phyloP scores from a whole-genome alignment of 1,139 yeast genomes.

The Debaryomyces sp. region DNA sequence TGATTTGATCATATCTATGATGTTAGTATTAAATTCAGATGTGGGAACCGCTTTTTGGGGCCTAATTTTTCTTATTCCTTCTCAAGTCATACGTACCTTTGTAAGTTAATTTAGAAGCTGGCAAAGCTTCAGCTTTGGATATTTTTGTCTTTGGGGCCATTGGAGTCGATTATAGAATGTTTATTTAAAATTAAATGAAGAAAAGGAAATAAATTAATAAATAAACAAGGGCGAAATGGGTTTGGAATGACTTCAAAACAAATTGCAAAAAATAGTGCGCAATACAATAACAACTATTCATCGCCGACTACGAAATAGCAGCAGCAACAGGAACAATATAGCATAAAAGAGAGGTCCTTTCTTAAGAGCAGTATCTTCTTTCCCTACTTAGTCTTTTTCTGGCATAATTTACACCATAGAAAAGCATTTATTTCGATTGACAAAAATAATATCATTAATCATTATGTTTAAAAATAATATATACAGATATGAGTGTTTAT shows the following conservation, averaged over 20 bases:
- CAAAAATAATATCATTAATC: constrained; percentile 4
- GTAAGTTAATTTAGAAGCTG: constrained; percentile 47
- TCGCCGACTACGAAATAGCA: not conserved
- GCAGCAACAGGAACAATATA: not conserved
- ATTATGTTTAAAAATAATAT: constrained; percentile 1
- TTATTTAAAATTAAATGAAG: constrained; percentile 4
- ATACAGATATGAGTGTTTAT: not conserved
- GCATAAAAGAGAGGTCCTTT: not conserved
- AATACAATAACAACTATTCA: not conserved
- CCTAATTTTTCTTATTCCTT: not conserved
- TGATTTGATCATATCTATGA: constrained; percentile 70
- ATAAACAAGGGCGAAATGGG: constrained; percentile 12
- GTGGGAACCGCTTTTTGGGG: not conserved
- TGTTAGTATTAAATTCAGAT: constrained; percentile 17
- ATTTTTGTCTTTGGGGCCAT: constrained; percentile 32
- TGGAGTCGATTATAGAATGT: constrained; percentile 5
- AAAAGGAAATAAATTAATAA: constrained; percentile 8
- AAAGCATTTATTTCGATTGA: not conserved
- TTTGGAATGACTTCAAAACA: constrained; percentile 10
- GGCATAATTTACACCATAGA: not conserved
- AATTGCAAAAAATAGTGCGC: constrained; percentile 9
- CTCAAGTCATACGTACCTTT: constrained; percentile 45
- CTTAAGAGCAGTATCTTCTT: not conserved
- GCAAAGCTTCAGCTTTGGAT: constrained; percentile 27
- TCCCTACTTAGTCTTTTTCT: not conserved